Evolutionary conservation across 208 protist genomes (phyloP).

Genomic region (Leptomonas pyrrhocoris): DNA sequence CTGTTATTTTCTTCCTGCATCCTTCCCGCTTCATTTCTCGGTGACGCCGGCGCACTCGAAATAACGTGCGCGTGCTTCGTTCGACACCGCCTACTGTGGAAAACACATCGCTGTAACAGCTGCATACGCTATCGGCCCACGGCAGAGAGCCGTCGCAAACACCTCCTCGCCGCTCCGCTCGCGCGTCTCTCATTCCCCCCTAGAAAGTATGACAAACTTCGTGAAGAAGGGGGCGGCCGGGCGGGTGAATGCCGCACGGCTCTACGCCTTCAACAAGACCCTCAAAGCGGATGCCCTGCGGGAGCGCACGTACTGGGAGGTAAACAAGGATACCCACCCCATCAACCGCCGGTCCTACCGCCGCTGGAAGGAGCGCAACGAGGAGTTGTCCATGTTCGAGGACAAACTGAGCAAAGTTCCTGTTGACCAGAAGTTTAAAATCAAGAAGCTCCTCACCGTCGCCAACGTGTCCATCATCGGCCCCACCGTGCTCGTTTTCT

Average conservation of each 20-base stretch:
- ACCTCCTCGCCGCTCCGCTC: neutral
- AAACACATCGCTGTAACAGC: too few relatives aligned
- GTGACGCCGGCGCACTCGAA: too few relatives aligned
- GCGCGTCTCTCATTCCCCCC: neutral
- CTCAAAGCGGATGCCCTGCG: conserved; percentile 78
- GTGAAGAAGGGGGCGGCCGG: conserved; percentile 54
- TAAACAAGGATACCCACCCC: conserved; percentile 80
- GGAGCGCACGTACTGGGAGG: conserved; percentile 80
- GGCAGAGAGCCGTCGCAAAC: neutral
- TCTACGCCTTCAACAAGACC: conserved; percentile 86
- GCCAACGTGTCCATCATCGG: conserved; percentile 77
- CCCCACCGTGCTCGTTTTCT: conserved; percentile 64
- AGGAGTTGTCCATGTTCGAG: conserved; percentile 82
- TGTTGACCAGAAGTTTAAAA: conserved; percentile 86
- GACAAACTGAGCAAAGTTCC: conserved; percentile 79
- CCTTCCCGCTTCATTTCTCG: too few relatives aligned
- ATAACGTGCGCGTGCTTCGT: too few relatives aligned
- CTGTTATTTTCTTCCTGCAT: too few relatives aligned
- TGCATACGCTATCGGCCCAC: too few relatives aligned
- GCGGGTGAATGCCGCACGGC: conserved; percentile 63
- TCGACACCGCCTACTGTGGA: too few relatives aligned
- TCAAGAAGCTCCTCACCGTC: conserved; percentile 84
- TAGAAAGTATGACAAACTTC: conserved; percentile 59
- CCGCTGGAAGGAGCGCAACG: conserved; percentile 73
- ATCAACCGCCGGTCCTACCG: conserved; percentile 84